phyloP scores from a whole-genome alignment of 768 basidiomycete genomes.

The Rhodotorula paludigena region DNA sequence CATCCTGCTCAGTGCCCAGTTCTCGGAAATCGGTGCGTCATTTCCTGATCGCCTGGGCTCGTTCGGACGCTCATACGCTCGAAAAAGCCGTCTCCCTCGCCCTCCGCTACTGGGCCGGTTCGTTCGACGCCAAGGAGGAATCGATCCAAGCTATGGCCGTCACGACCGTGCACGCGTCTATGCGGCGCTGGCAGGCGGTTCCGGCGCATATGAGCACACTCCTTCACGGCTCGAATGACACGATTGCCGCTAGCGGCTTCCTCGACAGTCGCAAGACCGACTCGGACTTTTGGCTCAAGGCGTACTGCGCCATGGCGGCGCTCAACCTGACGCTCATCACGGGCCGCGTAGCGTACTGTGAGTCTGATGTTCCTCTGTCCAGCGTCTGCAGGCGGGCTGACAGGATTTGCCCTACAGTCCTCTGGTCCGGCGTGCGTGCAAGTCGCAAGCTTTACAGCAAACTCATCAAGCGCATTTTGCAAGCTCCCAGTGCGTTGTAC shows the following conservation, averaged over 20 bases:
- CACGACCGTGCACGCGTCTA: background rate
- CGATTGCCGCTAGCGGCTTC: background rate
- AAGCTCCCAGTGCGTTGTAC: constrained; percentile 38
- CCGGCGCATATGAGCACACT: background rate
- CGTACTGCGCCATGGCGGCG: constrained; percentile 43
- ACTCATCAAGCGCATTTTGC: constrained; percentile 46
- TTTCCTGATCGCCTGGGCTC: background rate
- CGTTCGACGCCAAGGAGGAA: constrained; percentile 22
- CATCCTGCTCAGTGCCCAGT: constrained; percentile 14
- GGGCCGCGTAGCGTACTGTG: constrained; percentile 29
- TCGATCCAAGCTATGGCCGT: background rate
- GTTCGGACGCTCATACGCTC: background rate
- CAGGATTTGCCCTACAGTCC: background rate
- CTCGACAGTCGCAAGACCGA: background rate
- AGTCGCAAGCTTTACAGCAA: constrained; percentile 42
- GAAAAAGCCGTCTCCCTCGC: constrained; percentile 25
- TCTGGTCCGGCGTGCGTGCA: constrained; percentile 33
- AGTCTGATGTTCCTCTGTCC: background rate
- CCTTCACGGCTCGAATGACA: background rate
- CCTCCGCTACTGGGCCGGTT: constrained; percentile 37
- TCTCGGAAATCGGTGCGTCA: constrained; percentile 21
- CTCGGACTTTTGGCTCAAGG: constrained; percentile 40
- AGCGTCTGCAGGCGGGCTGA: background rate
- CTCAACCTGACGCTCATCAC: constrained; percentile 39
- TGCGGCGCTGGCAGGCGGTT: background rate